These are phyloP conservation scores for Chaetomium fimeti DNA, from an alignment of 495 filamentous ascomycete species.

Conservation along the genomic window DNA sequence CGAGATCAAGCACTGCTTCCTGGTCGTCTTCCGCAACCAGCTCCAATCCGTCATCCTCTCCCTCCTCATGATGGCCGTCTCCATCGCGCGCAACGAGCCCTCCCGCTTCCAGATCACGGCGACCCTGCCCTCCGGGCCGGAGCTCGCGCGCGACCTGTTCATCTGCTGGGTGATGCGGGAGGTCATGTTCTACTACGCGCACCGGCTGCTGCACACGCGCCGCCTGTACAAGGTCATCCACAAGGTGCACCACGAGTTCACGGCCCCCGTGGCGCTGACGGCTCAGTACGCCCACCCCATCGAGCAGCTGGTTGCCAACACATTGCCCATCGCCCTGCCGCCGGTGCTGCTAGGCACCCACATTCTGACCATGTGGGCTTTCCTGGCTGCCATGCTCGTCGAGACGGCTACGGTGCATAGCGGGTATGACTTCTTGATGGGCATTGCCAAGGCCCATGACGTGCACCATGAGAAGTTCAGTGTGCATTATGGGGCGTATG, in stretches of 20 bases:
- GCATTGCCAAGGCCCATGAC: slow-evolving; percentile 53
- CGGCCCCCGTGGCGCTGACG: slow-evolving; percentile 56
- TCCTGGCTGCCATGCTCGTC: slow-evolving; percentile 46
- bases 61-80: slow-evolving; percentile 32
- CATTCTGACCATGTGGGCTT: slow-evolving; percentile 54
- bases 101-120: slow-evolving; percentile 42
- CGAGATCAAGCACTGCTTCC: slow-evolving; percentile 48
- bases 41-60: slow-evolving; percentile 43
- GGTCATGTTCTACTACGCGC: slow-evolving; percentile 55
- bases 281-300: slow-evolving; percentile 60
- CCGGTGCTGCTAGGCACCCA: slow-evolving; percentile 49
- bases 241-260: slow-evolving; percentile 59
- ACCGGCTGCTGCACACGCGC: slow-evolving; percentile 55
- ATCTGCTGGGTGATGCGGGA: slow-evolving; percentile 52
- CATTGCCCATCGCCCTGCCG: slow-evolving; percentile 53
- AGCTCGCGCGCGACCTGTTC: slow-evolving; percentile 46
- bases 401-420: slow-evolving; percentile 55
- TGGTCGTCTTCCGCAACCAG: slow-evolving; percentile 50
- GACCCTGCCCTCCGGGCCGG: slow-evolving; percentile 35
- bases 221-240: slow-evolving; percentile 53
- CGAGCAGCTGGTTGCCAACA: slow-evolving; percentile 57
- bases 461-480: slow-evolving; percentile 50
- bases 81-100: slow-evolving; percentile 19
- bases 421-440: slow-evolving; percentile 53
- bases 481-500: slow-evolving; percentile 43